Base-by-base conservation (phyloP, 371 early-diverging fungal genomes). In the Furculomyces boomerangus region DNA sequence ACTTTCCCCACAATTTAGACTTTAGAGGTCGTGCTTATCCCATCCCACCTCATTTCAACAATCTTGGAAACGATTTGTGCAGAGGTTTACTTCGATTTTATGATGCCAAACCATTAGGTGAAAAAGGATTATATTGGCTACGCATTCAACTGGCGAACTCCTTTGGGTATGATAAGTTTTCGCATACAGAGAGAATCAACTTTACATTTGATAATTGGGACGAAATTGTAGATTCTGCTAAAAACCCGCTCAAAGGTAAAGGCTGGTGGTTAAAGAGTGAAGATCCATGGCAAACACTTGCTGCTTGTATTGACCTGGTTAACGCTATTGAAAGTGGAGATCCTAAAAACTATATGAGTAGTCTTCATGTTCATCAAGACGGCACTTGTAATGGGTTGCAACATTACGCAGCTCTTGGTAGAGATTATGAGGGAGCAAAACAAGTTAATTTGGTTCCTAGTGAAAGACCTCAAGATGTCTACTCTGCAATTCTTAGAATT, bases 311-410 rank as follows among this genome's bases (percentile, higher is more conserved):
- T 25, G 96, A 97, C 69, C 64, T 92, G 24, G 71, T 84, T 0
- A 79, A 72, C 5, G 96, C 95, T 1, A 45, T 80, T 16, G 76
- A 83, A 28, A 80, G 80, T 40, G 78, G 86, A 5, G 63, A 78
- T 20, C 94, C 96, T 1, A 72, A 73, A 24, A 69, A 67, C 43
- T 94, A 74, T 60, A 59, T 68, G 47, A 87, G 86, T 40, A 64
- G 71, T 7, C 63, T 95, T 29, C 96, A 93, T n/a, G 73, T 95
- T 22, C 98, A 97, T 64, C 93, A 93, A 67, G 98, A 98, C 65
- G 98, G 97, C 45, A 91, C 95, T 1, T 98, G 98, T 71, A 96
- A 96, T 61, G 98, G 98, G 25, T 73, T 98, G 57, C 98, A 98
- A 71, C 98, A 98, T 69, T 96, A 96, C 62, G 98, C 98, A 2